Evolutionary conservation across 2,329 filamentous ascomycete species (phyloP), one percentile per base, ranked within the genome.

Genomic region (Pseudogymnoascus sp.): DNA sequence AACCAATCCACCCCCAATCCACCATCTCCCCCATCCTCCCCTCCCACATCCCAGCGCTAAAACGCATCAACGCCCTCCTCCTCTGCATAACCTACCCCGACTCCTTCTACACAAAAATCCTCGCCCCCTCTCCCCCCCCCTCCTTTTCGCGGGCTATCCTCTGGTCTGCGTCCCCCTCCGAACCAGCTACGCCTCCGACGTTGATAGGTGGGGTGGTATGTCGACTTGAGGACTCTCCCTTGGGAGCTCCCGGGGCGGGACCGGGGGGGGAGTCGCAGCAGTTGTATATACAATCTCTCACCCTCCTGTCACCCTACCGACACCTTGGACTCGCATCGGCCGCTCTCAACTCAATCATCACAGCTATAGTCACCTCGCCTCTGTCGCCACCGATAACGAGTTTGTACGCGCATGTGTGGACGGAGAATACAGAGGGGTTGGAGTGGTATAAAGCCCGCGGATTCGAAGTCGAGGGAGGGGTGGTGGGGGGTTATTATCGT

Each of bases 361-460:
- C 84, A 54, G 77, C 81, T 66, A 77, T 85, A 82, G 11, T 14
- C 62, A 3, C 1, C 16, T 11, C 23, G 23, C 5, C 23, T 61
- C 62, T 73, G 69, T 11, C 65, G 21, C 68, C 73, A 74, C 10
- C 75, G 75, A 78, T 73, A 61, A 69, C 69, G 59, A 77, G 77
- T 47, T 76, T 86, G 14, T 87, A 84, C 67, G 86, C 86, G 4
- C 86, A 89, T 72, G 86, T 88, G 14, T 89, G 86, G 86, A 86
- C 85, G 10, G 80, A 85, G 65, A 88, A 87, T 71, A 79, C 81
- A 2, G 85, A 87, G 18, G 86, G 81, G 0, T 73, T 88, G 66
- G 77, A 77, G 64, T 89, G 86, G 86, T 89, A 89, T 74, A 70
- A 76, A 34, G 77, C 78, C 23, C 79, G 83, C 8, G 83, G 84